phyloP scores from a whole-genome alignment of 306 rosid genomes.

The Trichosanthes cucumerina region DNA sequence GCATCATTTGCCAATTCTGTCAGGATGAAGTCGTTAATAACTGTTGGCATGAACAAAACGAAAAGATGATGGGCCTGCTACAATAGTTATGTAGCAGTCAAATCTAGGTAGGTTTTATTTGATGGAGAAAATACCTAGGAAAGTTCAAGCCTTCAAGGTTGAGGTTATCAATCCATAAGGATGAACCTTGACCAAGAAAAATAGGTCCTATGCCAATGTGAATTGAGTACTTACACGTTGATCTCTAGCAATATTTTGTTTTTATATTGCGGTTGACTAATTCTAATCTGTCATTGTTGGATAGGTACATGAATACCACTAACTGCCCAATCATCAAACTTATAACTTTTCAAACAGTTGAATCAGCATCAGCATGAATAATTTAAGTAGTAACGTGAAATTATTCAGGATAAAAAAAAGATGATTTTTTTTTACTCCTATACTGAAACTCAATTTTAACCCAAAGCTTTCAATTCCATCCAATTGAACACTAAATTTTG shows the following conservation, averaged over 20 bases:
- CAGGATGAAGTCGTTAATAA: background rate
- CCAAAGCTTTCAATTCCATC: background rate
- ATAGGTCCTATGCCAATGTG: background rate
- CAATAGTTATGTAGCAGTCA: background rate
- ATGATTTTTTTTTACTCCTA: background rate
- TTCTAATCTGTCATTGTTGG: background rate
- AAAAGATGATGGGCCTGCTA: background rate
- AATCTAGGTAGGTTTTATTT: background rate
- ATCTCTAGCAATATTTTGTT: background rate
- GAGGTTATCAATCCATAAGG: background rate
- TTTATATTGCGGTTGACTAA: background rate
- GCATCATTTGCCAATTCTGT: background rate
- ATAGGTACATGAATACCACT: background rate
- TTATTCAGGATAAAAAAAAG: background rate
- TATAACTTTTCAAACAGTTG: background rate
- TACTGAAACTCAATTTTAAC: background rate
- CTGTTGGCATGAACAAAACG: background rate
- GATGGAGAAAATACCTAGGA: background rate
- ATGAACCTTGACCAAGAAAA: conserved; percentile 3
- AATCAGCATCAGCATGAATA: background rate
- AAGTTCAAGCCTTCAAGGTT: background rate
- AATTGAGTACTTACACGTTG: background rate
- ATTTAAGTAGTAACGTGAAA: background rate
- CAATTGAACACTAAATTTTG: background rate
- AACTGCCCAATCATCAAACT: background rate